These are phyloP conservation scores for Porcisia deanei DNA, from an alignment of 208 protist species.

Conservation along the genomic window DNA sequence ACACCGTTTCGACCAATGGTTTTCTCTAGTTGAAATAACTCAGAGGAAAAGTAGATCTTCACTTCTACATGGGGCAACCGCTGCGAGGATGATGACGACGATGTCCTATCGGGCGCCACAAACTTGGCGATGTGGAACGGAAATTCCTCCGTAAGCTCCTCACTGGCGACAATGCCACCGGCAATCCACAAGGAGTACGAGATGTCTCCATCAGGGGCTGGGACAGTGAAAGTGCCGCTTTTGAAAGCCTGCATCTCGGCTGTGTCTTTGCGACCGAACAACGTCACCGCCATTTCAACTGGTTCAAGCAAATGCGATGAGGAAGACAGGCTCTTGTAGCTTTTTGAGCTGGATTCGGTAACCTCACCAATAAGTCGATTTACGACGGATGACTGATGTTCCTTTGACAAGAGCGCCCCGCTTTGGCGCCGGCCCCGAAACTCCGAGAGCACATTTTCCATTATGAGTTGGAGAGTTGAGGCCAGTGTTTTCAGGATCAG, in stretches of 20 bases:
- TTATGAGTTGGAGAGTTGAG: constrained; percentile 48
- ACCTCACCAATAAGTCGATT: constrained; percentile 63
- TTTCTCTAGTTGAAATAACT: constrained; percentile 72
- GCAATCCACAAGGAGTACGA: constrained; percentile 87
- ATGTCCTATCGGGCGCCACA: constrained; percentile 20
- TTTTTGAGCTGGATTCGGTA: constrained; percentile 58
- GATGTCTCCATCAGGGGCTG: constrained; percentile 63
- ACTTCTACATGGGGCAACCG: constrained; percentile 60
- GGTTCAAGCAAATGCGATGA: constrained; percentile 81
- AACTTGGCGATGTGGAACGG: constrained; percentile 86
- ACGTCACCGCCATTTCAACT: constrained; percentile 53
- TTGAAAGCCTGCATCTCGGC: constrained; percentile 64
- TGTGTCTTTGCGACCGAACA: constrained; percentile 65
- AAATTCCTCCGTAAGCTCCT: constrained; percentile 61
- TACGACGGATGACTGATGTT: constrained; percentile 53
- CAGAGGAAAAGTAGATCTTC: constrained; percentile 86
- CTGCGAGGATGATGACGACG: constrained; percentile 6
- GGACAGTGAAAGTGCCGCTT: constrained; percentile 52
- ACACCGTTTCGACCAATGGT: constrained; percentile 62
- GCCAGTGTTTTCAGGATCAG: constrained; percentile 56
- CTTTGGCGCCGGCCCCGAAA: constrained; percentile 53
- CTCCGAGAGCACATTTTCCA: constrained; percentile 51
- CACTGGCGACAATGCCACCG: constrained; percentile 66
- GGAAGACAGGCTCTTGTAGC: constrained; percentile 81
- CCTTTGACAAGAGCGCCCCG: constrained; percentile 51